These are phyloP conservation scores for Alternaria solani DNA, from an alignment of 2,329 filamentous ascomycete species.

Conservation along the genomic window DNA sequence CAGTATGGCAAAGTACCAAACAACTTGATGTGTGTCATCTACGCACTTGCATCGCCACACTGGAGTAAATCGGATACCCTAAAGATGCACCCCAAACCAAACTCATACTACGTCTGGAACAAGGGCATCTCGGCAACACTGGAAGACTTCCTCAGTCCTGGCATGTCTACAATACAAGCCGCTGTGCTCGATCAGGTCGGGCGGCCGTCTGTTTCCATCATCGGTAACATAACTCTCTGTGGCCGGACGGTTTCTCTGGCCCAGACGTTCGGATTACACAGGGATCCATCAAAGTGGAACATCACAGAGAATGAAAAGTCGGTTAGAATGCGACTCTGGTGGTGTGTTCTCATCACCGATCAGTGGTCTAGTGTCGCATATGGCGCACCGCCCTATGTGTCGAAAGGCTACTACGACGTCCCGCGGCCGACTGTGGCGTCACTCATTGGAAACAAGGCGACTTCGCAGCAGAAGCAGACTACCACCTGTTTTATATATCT, in stretches of 20 bases:
- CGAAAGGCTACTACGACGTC: slow-evolving; percentile 64
- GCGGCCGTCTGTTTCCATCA: slow-evolving; percentile 51
- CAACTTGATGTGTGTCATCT: slow-evolving; percentile 51
- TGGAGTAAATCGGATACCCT: slow-evolving; percentile 50
- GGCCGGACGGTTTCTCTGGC: slow-evolving; percentile 63
- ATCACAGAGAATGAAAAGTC: slow-evolving; percentile 61
- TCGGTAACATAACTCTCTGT: slow-evolving; percentile 62
- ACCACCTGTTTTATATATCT: slow-evolving; percentile 62
- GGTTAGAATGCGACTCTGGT: slow-evolving; percentile 63
- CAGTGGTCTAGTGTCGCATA: slow-evolving; percentile 66
- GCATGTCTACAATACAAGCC: slow-evolving; percentile 51
- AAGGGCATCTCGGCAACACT: slow-evolving; percentile 52
- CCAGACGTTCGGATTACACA: slow-evolving; percentile 64
- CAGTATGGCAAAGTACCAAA: slow-evolving; percentile 47
- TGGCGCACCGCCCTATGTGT: slow-evolving; percentile 63
- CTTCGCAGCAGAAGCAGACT: slow-evolving; percentile 53
- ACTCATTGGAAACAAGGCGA: slow-evolving; percentile 48
- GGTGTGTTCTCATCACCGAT: slow-evolving; percentile 66
- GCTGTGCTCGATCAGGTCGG: slow-evolving; percentile 54
- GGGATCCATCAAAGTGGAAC: slow-evolving; percentile 63
- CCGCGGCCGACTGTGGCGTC: slow-evolving; percentile 59
- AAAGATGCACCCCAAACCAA: slow-evolving; percentile 48
- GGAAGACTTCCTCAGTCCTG: slow-evolving; percentile 55
- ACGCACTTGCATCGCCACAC: slow-evolving; percentile 48
- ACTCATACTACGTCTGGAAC: slow-evolving; percentile 53